phyloP scores from a whole-genome alignment of 805 yeast species.

The Myxozyma geophila region DNA sequence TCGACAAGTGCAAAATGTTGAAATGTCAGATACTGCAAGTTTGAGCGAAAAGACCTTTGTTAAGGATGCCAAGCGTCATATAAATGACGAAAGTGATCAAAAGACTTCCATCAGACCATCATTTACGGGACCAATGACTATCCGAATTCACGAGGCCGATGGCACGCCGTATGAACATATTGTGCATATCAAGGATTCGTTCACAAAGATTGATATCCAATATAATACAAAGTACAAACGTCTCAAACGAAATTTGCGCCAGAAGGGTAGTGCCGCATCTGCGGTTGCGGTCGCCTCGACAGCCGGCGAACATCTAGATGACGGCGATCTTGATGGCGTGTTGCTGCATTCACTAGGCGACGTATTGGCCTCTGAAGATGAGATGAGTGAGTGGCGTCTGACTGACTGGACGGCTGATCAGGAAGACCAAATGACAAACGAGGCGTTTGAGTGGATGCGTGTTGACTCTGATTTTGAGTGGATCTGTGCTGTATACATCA shows the following conservation, averaged over 20 bases:
- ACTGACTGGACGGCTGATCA: constrained; percentile 72
- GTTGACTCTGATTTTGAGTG: constrained; percentile 98
- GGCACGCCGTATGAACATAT: constrained; percentile 99
- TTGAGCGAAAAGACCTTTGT: constrained; percentile 49
- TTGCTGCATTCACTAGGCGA: constrained; percentile 73
- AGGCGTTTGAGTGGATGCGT: constrained; percentile 96
- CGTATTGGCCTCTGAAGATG: constrained; percentile 63
- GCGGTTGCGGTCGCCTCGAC: constrained; percentile 31
- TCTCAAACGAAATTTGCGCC: constrained; percentile 61
- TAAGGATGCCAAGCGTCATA: constrained; percentile 47
- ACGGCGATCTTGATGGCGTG: constrained; percentile 43
- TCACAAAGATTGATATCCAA: constrained; percentile 88
- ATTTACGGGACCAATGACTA: constrained; percentile 94
- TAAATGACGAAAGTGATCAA: constrained; percentile 24
- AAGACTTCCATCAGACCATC: constrained; percentile 45
- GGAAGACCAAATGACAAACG: constrained; percentile 69
- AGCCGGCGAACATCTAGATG: constrained; percentile 22
- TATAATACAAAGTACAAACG: constrained; percentile 93
- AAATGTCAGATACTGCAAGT: constrained; percentile 48
- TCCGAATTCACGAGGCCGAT: constrained; percentile 95
- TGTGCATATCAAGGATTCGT: constrained; percentile 82
- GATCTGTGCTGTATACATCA: constrained; percentile 80
- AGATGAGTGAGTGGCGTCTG: constrained; percentile 71
- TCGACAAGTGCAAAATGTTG: constrained; percentile 81
- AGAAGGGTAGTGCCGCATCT: constrained; percentile 44